phyloP scores from a whole-genome alignment of 768 basidiomycete genomes.

The Russula earlei region DNA sequence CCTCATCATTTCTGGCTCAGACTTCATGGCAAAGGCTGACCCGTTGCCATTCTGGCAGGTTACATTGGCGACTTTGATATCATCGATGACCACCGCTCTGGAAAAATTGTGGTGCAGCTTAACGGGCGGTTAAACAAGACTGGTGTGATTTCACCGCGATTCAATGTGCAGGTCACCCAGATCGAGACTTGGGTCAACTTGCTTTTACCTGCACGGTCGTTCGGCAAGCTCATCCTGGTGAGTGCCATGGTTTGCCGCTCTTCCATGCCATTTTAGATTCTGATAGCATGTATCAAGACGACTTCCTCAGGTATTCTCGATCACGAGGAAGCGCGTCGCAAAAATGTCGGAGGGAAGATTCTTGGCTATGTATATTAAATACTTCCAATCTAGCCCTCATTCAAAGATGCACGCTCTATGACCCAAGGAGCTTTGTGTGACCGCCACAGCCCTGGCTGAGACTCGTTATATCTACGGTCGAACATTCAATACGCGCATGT shows the following conservation, averaged over 20 bases:
- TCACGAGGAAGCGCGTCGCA: conserved; percentile 97
- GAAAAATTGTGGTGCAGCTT: conserved; percentile 96
- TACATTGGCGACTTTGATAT: conserved; percentile 99
- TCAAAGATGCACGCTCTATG: neutral
- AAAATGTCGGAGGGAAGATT: conserved; percentile 95
- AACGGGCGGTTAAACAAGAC: conserved; percentile 98
- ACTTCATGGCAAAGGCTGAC: neutral
- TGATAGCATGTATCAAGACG: conserved; percentile 42
- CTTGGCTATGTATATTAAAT: conserved; percentile 85
- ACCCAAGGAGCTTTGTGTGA: no score
- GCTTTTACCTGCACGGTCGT: conserved; percentile 90
- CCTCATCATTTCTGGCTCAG: neutral
- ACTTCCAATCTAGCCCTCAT: neutral
- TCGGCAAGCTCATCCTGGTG: conserved; percentile 93
- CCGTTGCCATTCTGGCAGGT: conserved; percentile 36
- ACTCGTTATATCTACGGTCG: no score
- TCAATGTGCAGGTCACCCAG: conserved; percentile 88
- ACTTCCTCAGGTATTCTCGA: conserved; percentile 97
- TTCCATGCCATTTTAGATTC: neutral
- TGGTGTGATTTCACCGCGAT: conserved; percentile 99
- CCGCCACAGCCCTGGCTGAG: no score
- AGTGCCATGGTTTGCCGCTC: conserved; percentile 24
- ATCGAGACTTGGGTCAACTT: conserved; percentile 97
- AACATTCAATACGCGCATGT: no score
- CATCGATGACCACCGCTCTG: conserved; percentile 96